phyloP scores from a whole-genome alignment of 495 filamentous ascomycete genomes.

The Hyphodiscus hymeniophilus region DNA sequence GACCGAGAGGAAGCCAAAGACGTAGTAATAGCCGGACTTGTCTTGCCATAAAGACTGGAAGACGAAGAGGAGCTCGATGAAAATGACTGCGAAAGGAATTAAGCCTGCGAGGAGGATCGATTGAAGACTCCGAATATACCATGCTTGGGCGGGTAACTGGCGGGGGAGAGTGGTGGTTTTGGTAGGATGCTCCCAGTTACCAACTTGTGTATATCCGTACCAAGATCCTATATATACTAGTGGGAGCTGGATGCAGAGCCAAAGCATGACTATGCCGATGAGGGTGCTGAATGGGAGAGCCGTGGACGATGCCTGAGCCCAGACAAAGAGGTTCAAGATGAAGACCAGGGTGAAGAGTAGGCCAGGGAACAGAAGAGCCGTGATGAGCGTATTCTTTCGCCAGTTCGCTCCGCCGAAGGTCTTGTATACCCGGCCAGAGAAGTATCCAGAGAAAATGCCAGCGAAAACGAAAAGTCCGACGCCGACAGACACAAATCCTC shows the following conservation, averaged over 20 bases:
- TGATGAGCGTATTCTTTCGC: constrained; percentile 76
- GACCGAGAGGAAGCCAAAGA: constrained; percentile 82
- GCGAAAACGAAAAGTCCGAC: constrained; percentile 84
- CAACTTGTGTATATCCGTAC: constrained; percentile 60
- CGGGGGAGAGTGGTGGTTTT: constrained; percentile 68
- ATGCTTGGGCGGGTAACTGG: constrained; percentile 70
- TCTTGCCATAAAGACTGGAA: constrained; percentile 91
- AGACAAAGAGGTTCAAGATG: constrained; percentile 86
- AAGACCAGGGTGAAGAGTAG: constrained; percentile 73
- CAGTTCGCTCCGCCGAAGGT: constrained; percentile 78
- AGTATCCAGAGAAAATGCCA: constrained; percentile 88
- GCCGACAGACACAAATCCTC: constrained; percentile 84
- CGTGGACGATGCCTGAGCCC: constrained; percentile 86
- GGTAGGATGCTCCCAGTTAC: constrained; percentile 79
- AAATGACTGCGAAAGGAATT: constrained; percentile 89
- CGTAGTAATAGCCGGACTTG: constrained; percentile 90
- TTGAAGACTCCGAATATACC: constrained; percentile 61
- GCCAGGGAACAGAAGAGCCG: constrained; percentile 78
- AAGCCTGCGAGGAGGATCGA: constrained; percentile 67
- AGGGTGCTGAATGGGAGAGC: constrained; percentile 86
- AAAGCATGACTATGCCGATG: constrained; percentile 66
- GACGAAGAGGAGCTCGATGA: constrained; percentile 88
- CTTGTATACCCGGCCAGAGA: constrained; percentile 75
- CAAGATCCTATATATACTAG: constrained; percentile 82
- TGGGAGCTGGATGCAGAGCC: constrained; percentile 85